These are phyloP conservation scores for Dictyostelium capitatum DNA, from an alignment of 78 protist species.

Conservation along the genomic window DNA sequence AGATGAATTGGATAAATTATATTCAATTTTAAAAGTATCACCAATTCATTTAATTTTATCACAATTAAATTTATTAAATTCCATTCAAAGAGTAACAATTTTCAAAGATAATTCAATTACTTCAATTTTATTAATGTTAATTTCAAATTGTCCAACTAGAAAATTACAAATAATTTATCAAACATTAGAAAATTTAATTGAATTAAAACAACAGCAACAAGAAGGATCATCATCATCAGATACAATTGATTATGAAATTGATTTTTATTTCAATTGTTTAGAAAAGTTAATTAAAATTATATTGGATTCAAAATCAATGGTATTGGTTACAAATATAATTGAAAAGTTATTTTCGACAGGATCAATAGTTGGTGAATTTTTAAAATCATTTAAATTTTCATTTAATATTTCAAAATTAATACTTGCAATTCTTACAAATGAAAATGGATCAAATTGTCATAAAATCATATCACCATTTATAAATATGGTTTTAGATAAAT, in stretches of 20 bases:
- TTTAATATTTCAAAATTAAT: slow-evolving; percentile 22
- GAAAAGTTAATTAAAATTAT: not conserved
- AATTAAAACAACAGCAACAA: not conserved
- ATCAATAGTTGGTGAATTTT: not conserved
- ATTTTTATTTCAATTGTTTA: slow-evolving; percentile 10
- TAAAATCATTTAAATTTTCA: not conserved
- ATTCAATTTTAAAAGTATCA: not conserved
- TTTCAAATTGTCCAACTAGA: not conserved
- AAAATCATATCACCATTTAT: not conserved
- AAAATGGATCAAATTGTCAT: not conserved
- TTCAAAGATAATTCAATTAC: not conserved
- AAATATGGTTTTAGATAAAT: not conserved
- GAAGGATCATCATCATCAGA: not conserved
- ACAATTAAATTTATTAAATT: not conserved
- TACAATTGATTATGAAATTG: not conserved
- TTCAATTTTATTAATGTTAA: not conserved
- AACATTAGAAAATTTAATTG: not conserved
- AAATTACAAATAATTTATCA: not conserved
- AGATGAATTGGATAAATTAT: slow-evolving; percentile 1
- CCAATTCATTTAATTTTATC: slow-evolving; percentile 10
- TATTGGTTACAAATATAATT: not conserved
- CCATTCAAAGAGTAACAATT: not conserved
- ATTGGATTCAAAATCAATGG: slow-evolving; percentile 14
- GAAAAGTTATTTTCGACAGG: not conserved
- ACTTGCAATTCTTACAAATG: not conserved